A percentile compares a stretch with the other conserved stretches of the same genome.
phyloP scores from a whole-genome alignment of 306 rosid species.

The Luffa aegyptiaca region DNA sequence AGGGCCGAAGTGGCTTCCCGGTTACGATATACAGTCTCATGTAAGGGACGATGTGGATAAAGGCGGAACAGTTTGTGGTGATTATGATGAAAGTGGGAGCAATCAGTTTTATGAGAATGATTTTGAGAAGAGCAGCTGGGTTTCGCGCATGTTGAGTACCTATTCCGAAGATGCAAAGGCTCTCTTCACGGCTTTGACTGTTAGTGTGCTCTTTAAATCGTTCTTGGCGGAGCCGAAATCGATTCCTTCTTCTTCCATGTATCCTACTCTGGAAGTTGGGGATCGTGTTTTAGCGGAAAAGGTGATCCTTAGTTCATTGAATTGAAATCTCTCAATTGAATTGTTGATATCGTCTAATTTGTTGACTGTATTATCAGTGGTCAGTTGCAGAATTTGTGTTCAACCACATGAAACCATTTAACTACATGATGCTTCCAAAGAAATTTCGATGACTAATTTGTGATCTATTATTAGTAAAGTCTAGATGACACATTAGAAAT shows the following conservation, averaged over 20 bases:
- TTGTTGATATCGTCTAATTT: not conserved
- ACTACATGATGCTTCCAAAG: not conserved
- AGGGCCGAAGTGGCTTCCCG: constrained; percentile 73
- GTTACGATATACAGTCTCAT: constrained; percentile 34
- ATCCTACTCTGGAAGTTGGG: constrained; percentile 77
- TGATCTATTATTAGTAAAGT: not conserved
- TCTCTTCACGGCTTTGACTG: constrained; percentile 73
- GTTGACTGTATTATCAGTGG: not conserved
- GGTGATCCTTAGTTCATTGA: constrained; percentile 23
- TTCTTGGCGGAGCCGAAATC: constrained; percentile 86
- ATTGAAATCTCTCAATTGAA: not conserved
- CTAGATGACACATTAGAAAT: not conserved
- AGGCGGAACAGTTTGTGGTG: constrained; percentile 35
- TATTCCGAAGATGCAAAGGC: constrained; percentile 85
- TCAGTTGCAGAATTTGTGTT: not conserved
- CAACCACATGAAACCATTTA: not conserved
- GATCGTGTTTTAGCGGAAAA: constrained; percentile 90
- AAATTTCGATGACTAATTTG: not conserved
- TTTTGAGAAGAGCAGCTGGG: constrained; percentile 44
- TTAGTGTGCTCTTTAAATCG: constrained; percentile 59
- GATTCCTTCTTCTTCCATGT: constrained; percentile 96
- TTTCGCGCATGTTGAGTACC: constrained; percentile 41
- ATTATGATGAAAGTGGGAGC: not conserved
- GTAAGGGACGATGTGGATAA: constrained; percentile 43
- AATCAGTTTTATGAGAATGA: constrained; percentile 14